Evolutionary conservation across 257 asterid genomes (phyloP).

Genomic region (Solanum chiquidenum): DNA sequence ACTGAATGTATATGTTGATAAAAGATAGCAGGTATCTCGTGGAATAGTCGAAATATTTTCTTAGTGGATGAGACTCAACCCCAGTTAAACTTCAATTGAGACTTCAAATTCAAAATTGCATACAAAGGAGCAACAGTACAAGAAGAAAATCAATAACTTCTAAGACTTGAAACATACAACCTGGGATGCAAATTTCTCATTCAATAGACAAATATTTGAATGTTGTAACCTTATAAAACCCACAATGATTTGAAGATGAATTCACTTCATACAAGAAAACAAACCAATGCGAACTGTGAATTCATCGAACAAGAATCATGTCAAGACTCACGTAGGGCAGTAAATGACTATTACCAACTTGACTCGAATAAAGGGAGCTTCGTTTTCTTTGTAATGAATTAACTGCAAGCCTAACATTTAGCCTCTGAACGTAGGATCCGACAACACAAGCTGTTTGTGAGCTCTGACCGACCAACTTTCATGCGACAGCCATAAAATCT

Average conservation of each 20-base stretch:
- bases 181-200: not conserved
- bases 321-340: not conserved
- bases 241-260: not conserved
- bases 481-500: not conserved
- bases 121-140: not conserved
- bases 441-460: slow-evolving; percentile 11
- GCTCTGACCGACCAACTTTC: not conserved
- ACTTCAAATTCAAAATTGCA: not conserved
- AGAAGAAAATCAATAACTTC: not conserved
- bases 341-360: not conserved
- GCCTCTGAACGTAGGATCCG: not conserved
- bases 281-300: not conserved
- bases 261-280: not conserved
- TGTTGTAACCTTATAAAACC: not conserved
- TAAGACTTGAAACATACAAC: not conserved
- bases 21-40: not conserved
- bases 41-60: not conserved
- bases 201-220: not conserved
- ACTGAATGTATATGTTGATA: too few relatives aligned
- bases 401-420: not conserved
- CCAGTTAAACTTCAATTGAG: not conserved
- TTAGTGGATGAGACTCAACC: not conserved
- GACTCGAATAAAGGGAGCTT: not conserved
- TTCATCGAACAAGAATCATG: not conserved
- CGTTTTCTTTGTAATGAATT: not conserved